Evolutionary conservation across 2,329 filamentous ascomycete species (phyloP), one percentile per base, ranked within the genome.

Genomic region (Sporothrix inflata): DNA sequence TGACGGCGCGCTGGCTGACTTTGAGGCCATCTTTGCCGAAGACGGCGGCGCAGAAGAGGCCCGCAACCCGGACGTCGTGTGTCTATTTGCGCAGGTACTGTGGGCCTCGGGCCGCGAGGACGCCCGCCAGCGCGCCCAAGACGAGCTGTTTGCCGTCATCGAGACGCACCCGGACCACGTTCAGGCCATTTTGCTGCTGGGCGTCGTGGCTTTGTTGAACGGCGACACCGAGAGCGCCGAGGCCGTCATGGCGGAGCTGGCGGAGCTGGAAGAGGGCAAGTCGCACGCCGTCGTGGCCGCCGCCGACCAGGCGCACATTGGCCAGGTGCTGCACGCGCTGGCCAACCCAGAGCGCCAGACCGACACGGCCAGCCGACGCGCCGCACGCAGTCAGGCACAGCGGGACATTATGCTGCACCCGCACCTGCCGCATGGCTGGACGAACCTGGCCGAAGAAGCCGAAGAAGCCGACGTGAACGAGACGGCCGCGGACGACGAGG

Each of bases 91-190:
- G 0, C 94, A 98, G 81, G 92, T 98, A 0, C 86, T 98, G 0
- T 99, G 96, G 95, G 94, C 94, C 0, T 94, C 93, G 75, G 94
- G 93, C 9, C 89, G 90, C 0, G 88, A 91, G 7, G 86, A 90
- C 0, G 92, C 94, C 71, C 89, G 91, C 63, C 89, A 91, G 67
- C 89, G 92, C 74, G 94, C 95, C 19, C 88, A 94, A 3, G 90
- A 92, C 69, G 88, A 93, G 75, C 86, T 99, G 0, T 95, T 97
- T 77, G 90, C 90, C 16, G 90, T 92, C 47, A 90, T 97, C 14
- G 93, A 94, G 76, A 86, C 85, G 68, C 83, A 92, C 67, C 89
- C 93, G 0, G 88, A 90, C 0, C 94, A 98, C 76, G 88, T 97
- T 1, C 91, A 91, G 74, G 91, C 94, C 0, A 89, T 97, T 1